Evolutionary conservation across 2,329 filamentous ascomycete genomes (phyloP).

Genomic region (Colletotrichum sp.): DNA sequence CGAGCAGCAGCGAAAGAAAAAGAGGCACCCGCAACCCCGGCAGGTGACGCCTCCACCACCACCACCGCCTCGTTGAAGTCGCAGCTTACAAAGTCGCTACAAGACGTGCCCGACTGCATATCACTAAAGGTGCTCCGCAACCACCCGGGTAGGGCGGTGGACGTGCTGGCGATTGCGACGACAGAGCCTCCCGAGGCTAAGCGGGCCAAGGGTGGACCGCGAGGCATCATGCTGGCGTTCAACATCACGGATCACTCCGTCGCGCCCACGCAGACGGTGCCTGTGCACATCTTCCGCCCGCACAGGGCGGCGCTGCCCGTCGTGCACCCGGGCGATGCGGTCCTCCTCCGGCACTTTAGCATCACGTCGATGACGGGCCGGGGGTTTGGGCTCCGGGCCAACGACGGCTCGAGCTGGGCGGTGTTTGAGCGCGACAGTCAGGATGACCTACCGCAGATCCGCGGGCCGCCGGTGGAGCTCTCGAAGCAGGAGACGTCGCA

Average conservation of each 20-base stretch:
- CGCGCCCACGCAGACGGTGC: constrained; percentile 52
- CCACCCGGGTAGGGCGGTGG: constrained; percentile 52
- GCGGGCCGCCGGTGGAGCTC: constrained; percentile 65
- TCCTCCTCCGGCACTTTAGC: constrained; percentile 62
- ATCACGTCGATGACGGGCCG: constrained; percentile 58
- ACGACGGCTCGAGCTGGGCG: constrained; percentile 65
- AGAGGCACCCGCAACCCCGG: not conserved
- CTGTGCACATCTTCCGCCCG: constrained; percentile 64
- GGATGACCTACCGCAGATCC: constrained; percentile 55
- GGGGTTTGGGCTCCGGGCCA: constrained; percentile 61
- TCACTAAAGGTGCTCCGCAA: constrained; percentile 57
- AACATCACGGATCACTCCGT: constrained; percentile 62
- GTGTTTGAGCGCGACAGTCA: constrained; percentile 56
- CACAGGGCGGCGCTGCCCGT: constrained; percentile 62
- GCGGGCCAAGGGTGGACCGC: constrained; percentile 61
- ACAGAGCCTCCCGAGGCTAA: constrained; percentile 54
- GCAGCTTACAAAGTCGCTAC: constrained; percentile 51
- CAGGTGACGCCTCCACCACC: not conserved
- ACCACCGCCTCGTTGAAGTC: constrained; percentile 39
- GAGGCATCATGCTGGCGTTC: constrained; percentile 65
- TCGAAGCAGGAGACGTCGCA: constrained; percentile 54
- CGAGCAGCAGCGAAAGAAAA: not conserved
- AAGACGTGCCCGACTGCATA: constrained; percentile 57
- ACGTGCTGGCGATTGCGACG: constrained; percentile 61
- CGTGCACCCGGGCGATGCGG: constrained; percentile 60